Evolutionary conservation across 148 eudicot genomes (phyloP), one percentile per base, ranked within the genome.

Genomic region (Hydrangea macrophylla): DNA sequence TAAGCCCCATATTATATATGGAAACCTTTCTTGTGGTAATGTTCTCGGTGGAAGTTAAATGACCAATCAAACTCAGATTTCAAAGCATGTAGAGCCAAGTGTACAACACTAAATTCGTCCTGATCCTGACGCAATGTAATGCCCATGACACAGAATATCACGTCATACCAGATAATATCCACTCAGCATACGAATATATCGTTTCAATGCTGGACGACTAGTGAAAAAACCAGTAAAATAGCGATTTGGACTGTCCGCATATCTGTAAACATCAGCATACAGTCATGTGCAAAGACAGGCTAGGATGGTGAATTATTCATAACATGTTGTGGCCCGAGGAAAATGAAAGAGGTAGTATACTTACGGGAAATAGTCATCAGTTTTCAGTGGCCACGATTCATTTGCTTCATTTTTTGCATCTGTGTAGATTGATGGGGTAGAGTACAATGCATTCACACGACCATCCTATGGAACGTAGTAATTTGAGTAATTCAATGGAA

Each of bases 361-460:
- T 82, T 58, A 92, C 98, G 98, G 98, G 70, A 89, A 92, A 80
- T 87, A 92, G 73, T 92, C 98, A 75, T 89, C 80, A 27, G 67
- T 59, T 69, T 92, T 92, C 55, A 87, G 83, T 20, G 96, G 92
- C 98, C 98, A 92, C 3, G 85, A 72, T 45, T 57, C 78, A 68
- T 83, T 81, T 62, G 86, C 85, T 39, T 82, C 86, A 67, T 80
- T 58, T 81, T 92, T 89, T 59, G 98, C 93, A 75, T 89, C 89
- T n/a, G 87, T 85, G 61, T 92, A 92, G 65, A 87, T 59, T 50
- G 98, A 89, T 70, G 97, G 98, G 25, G 96, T 87, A 58, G 98
- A 92, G 81, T 92, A 92, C 61, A 92, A 78, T 64, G 85, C 93
- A 84, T 92, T 85, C 67, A 92, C 80, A 51, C 88, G 87, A 61